phyloP scores from a whole-genome alignment of 176 grass and related monocot species.

The Triticum monococcum region DNA sequence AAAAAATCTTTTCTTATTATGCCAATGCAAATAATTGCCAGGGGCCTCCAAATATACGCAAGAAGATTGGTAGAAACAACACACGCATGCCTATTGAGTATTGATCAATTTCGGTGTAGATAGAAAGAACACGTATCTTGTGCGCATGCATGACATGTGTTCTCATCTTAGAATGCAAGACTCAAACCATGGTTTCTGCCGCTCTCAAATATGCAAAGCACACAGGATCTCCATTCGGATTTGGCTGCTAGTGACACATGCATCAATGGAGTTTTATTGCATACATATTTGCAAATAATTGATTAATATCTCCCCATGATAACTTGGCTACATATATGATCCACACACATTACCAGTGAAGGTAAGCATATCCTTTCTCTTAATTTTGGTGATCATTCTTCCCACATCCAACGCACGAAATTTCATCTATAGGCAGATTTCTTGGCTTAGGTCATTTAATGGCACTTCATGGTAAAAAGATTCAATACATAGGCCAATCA shows the following conservation, averaged over 20 bases:
- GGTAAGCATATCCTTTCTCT: background rate
- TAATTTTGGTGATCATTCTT: background rate
- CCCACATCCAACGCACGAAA: background rate
- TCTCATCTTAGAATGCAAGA: background rate
- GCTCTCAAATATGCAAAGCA: background rate
- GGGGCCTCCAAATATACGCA: background rate
- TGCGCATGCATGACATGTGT: background rate
- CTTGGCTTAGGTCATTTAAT: background rate
- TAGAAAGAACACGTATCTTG: background rate
- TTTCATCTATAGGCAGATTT: background rate
- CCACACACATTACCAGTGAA: background rate
- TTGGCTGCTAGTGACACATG: background rate
- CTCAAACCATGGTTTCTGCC: background rate
- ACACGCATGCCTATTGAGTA: background rate
- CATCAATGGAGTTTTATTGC: background rate
- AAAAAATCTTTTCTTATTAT: background rate
- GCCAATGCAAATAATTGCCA: background rate
- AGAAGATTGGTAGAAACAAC: background rate
- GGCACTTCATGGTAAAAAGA: background rate
- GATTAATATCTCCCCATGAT: background rate
- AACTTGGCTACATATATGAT: background rate
- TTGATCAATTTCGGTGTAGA: background rate
- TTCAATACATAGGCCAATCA: background rate
- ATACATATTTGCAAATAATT: background rate
- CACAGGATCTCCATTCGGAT: background rate